phyloP scores from a whole-genome alignment of 257 asterid genomes.

The Lithospermum erythrorhizon region DNA sequence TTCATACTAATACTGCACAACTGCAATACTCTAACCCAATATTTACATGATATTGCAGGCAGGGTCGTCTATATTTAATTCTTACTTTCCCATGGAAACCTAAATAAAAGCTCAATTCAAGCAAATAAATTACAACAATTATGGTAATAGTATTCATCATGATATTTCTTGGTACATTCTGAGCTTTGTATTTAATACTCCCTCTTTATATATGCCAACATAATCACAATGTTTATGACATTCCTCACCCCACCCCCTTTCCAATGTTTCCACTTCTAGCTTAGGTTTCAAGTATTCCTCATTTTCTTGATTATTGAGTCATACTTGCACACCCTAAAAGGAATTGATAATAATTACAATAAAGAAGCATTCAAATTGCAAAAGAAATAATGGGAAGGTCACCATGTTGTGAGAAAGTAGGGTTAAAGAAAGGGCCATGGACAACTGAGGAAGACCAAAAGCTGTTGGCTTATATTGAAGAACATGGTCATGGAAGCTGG shows the following conservation, averaged over 20 bases:
- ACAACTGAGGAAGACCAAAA: background rate
- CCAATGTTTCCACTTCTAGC: background rate
- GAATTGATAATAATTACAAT: too few species aligned
- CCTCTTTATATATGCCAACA: background rate
- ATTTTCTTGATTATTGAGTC: background rate
- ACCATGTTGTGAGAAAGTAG: background rate
- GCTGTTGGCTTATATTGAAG: background rate
- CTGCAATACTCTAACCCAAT: too few species aligned
- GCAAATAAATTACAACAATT: background rate
- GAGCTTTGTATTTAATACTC: background rate
- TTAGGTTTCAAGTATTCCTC: background rate
- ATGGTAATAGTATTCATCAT: background rate
- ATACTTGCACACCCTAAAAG: too few species aligned
- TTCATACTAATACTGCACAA: too few species aligned
- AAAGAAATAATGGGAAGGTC: background rate
- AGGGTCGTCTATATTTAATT: background rate
- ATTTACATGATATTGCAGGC: background rate
- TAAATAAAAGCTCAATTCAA: background rate
- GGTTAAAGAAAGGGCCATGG: background rate
- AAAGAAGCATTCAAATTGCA: too few species aligned
- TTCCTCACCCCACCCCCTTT: background rate
- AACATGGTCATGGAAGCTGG: background rate
- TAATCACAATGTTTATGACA: background rate
- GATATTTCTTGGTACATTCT: background rate
- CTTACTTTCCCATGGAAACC: background rate